Evolutionary conservation across 306 rosid species (phyloP).

Genomic region (Lathyrus sativus): DNA sequence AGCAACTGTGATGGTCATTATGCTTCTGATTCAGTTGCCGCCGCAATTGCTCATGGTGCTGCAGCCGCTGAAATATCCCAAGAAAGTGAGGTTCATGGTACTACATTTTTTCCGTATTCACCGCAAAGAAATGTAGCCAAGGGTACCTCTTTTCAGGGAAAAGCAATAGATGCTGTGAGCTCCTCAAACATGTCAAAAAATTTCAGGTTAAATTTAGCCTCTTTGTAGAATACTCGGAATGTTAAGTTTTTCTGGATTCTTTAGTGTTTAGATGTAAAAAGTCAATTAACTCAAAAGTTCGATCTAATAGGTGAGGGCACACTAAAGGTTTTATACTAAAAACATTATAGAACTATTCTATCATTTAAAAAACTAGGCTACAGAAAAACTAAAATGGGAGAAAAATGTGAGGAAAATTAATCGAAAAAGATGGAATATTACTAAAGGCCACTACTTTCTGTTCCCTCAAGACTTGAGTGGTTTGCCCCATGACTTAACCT

Average conservation of each 20-base stretch:
- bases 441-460: not conserved
- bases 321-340: conserved; percentile 13
- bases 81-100: conserved; percentile 58
- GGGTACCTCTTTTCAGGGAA: conserved; percentile 66
- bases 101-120: conserved; percentile 50
- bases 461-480: conserved; percentile 6
- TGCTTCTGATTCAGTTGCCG: conserved; percentile 93
- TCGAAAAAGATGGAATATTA: not conserved
- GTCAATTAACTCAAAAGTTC: conserved; percentile 6
- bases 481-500: conserved; percentile 6
- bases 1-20: conserved; percentile 87
- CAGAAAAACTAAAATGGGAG: not conserved
- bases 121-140: conserved; percentile 55
- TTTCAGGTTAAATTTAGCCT: conserved; percentile 71
- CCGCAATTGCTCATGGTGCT: conserved; percentile 89
- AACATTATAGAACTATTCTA: conserved; percentile 13
- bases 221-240: conserved; percentile 23
- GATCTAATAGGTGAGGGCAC: not conserved
- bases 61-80: conserved; percentile 70
- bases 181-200: conserved; percentile 83
- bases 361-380: conserved; percentile 2
- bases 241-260: conserved; percentile 25
- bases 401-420: not conserved
- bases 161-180: conserved; percentile 65
- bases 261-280: conserved; percentile 30